phyloP scores from a whole-genome alignment of 1,284 basidiomycete genomes.

The Papiliotrema nemorosa region DNA sequence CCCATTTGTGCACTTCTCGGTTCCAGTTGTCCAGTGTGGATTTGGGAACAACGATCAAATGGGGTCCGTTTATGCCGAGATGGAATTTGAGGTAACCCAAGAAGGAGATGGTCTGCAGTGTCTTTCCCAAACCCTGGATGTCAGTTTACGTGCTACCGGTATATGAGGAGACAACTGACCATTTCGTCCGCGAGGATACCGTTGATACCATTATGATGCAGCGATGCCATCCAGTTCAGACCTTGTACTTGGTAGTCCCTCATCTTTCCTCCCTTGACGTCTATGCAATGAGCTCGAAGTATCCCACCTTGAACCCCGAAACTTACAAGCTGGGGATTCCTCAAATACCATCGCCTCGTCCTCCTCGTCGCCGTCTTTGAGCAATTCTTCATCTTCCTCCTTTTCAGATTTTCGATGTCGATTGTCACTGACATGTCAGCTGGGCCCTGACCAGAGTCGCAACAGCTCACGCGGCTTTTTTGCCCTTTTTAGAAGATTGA shows the following conservation, averaged over 20 bases:
- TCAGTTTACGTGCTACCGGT: constrained; percentile 20
- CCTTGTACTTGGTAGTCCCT: constrained; percentile 94
- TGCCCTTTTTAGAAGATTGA: constrained; percentile 72
- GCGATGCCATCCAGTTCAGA: constrained; percentile 92
- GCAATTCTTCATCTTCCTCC: constrained; percentile 93
- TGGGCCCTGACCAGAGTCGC: not conserved
- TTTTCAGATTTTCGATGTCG: constrained; percentile 95
- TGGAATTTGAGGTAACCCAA: constrained; percentile 91
- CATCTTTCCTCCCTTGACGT: constrained; percentile 82
- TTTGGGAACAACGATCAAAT: constrained; percentile 95
- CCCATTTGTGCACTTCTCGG: constrained; percentile 90
- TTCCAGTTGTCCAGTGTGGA: constrained; percentile 97
- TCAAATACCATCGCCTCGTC: constrained; percentile 87
- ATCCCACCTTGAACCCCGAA: not conserved
- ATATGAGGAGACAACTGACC: constrained; percentile 55
- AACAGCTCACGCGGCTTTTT: constrained; percentile 58
- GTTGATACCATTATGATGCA: constrained; percentile 89
- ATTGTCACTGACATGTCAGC: constrained; percentile 55
- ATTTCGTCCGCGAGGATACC: constrained; percentile 93
- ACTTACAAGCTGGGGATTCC: constrained; percentile 80
- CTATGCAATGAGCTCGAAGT: constrained; percentile 48
- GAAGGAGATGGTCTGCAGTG: constrained; percentile 96
- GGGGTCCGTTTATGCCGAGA: constrained; percentile 71
- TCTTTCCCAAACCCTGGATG: constrained; percentile 89
- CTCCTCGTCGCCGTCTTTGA: constrained; percentile 79